A percentile compares a stretch with the other conserved stretches of the same genome.
These are phyloP conservation scores for Colletotrichum theobromicola DNA, from an alignment of 2,329 filamentous ascomycete species.

Conservation along the genomic window DNA sequence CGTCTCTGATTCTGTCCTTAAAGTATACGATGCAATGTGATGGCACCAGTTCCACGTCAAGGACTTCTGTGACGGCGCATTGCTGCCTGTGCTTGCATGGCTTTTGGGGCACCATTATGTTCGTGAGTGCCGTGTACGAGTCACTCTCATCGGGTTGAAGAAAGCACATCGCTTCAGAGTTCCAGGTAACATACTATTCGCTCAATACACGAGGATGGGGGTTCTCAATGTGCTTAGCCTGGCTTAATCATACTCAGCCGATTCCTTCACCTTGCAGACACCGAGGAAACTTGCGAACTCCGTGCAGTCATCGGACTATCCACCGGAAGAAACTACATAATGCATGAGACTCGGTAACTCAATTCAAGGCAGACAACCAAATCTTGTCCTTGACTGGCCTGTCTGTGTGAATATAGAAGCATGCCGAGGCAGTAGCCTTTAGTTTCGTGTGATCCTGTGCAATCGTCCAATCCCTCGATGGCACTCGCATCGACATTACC, in stretches of 20 bases:
- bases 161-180: no score
- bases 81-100: not conserved
- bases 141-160: no score
- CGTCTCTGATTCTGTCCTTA: not conserved
- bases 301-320: not conserved
- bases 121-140: not conserved
- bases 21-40: not conserved
- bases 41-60: not conserved
- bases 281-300: fast-evolving
- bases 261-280: not conserved
- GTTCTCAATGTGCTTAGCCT: not conserved
- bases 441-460: not conserved
- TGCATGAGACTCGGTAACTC: fast-evolving
- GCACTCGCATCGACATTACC: not conserved
- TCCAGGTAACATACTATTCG: no score
- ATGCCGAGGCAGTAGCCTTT: not conserved
- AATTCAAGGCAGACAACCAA: not conserved
- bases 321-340: not conserved
- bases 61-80: not conserved
- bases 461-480: not conserved
- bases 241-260: fast-evolving
- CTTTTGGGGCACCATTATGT: not conserved
- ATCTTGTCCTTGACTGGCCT: no score
- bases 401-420: not conserved
- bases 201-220: fast-evolving